Evolutionary conservation across 1,284 basidiomycete genomes (phyloP).

Genomic region (Singerocomus inundabilis): DNA sequence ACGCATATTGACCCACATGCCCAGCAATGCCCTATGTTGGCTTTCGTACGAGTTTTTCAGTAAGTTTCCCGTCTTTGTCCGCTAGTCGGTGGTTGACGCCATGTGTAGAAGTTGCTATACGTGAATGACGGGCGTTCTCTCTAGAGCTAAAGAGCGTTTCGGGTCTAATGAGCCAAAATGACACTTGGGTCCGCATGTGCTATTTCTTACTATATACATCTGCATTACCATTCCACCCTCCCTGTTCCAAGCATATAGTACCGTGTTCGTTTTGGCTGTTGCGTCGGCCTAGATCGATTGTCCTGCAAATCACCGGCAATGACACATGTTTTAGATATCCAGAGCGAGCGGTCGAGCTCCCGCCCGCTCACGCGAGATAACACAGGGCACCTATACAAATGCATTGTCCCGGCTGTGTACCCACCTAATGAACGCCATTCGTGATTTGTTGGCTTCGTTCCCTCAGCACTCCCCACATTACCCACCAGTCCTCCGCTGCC

Average conservation of each 20-base stretch:
- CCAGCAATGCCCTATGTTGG: slow-evolving; percentile 98
- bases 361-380: too few species aligned
- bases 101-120: slow-evolving; percentile 65
- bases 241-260: slow-evolving; percentile 1
- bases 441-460: slow-evolving; percentile 30
- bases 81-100: slow-evolving; percentile 11
- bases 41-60: slow-evolving; percentile 96
- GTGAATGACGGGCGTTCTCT: slow-evolving; percentile 33
- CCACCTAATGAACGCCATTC: slow-evolving; percentile 8
- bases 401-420: slow-evolving; percentile 7
- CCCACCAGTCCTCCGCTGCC: slow-evolving; percentile 49
- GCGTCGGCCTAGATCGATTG: neutral
- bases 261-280: neutral
- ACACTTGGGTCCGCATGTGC: slow-evolving; percentile 9
- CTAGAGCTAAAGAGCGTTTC: slow-evolving; percentile 10
- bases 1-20: slow-evolving; percentile 93
- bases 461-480: slow-evolving; percentile 41
- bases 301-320: neutral
- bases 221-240: slow-evolving; percentile 19
- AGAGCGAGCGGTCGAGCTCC: neutral
- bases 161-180: slow-evolving; percentile 7
- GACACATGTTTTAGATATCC: slow-evolving; percentile 1
- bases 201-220: slow-evolving; percentile 15
- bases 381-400: slow-evolving; percentile 8
- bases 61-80: slow-evolving; percentile 44